phyloP scores from a whole-genome alignment of 1,284 basidiomycete species.

The Amylostereum chailletii region DNA sequence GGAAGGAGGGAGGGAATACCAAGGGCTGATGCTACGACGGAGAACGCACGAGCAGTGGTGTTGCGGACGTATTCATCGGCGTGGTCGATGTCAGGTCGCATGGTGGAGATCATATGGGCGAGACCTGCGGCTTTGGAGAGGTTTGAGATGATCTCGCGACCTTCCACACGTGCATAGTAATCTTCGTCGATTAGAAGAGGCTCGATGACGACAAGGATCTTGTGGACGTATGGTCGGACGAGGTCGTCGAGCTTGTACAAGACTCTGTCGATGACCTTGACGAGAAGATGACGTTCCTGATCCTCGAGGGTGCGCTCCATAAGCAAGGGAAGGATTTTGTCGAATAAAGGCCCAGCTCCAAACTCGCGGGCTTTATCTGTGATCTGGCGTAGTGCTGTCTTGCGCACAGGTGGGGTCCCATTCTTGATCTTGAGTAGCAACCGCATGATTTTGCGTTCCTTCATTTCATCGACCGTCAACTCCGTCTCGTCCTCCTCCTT shows the following conservation, averaged over 20 bases:
- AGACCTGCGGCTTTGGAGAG: conserved; percentile 97
- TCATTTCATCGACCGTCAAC: conserved; percentile 95
- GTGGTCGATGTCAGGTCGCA: conserved; percentile 99
- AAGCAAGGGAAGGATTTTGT: conserved; percentile 96
- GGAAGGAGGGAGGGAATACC: conserved; percentile 96
- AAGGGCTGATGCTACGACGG: conserved; percentile 96
- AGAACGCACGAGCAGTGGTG: conserved; percentile 98
- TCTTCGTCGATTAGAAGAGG: conserved; percentile 98
- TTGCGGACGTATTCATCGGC: conserved; percentile 99
- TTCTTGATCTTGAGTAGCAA: conserved; percentile 99
- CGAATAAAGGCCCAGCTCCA: conserved; percentile 97
- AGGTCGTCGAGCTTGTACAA: conserved; percentile 99
- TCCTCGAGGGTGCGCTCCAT: conserved; percentile 99
- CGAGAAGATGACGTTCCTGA: conserved; percentile 95
- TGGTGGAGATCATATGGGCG: conserved; percentile 99
- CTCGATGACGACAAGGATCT: conserved; percentile 99
- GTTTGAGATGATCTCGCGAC: conserved; percentile 98
- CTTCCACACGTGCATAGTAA: conserved; percentile 99
- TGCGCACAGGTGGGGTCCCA: conserved; percentile 96
- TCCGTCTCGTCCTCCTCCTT: conserved; percentile 95
- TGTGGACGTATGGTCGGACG: conserved; percentile 98
- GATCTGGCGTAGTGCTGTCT: conserved; percentile 95
- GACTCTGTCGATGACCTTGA: conserved; percentile 99
- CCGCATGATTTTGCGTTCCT: conserved; percentile 99
- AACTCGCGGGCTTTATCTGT: conserved; percentile 99